A percentile compares a stretch with the other conserved stretches of the same genome.
phyloP scores from a whole-genome alignment of 108 stramenopile species.

The Nannochloropsis salina region DNA sequence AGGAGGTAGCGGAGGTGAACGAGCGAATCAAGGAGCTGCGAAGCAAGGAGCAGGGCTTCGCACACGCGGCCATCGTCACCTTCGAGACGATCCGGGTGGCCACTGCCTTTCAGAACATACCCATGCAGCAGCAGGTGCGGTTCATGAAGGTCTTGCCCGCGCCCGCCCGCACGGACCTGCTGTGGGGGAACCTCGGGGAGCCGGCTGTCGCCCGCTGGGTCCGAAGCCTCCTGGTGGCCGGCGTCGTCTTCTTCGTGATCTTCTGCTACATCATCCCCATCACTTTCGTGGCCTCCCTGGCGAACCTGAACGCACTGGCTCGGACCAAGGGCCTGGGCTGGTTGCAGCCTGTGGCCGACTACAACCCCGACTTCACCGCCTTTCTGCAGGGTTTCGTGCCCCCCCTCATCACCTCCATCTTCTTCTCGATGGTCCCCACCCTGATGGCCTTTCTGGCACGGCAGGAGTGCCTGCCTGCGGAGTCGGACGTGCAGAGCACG shows the following conservation, averaged over 20 bases:
- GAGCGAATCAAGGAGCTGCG: not conserved
- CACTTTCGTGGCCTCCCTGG: not conserved
- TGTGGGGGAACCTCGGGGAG: not conserved
- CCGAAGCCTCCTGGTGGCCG: not conserved
- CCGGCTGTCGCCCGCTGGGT: not conserved
- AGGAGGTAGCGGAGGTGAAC: constrained; percentile 11
- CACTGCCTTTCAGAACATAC: constrained; percentile 11
- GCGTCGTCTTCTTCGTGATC: not conserved
- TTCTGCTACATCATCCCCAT: constrained; percentile 6
- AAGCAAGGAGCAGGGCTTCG: constrained; percentile 3
- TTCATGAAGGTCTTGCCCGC: not conserved
- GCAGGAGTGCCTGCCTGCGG: not conserved
- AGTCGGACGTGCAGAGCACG: not conserved
- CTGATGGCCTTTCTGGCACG: not conserved
- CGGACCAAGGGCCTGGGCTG: not conserved
- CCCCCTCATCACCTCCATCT: constrained; percentile 14
- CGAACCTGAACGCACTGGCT: not conserved
- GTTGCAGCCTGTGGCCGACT: not conserved
- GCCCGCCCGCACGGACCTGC: not conserved
- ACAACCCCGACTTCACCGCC: not conserved
- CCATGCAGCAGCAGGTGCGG: not conserved
- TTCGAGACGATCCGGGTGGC: constrained; percentile 1
- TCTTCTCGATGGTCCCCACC: constrained; percentile 1
- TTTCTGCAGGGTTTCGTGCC: not conserved
- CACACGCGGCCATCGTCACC: not conserved